These are phyloP conservation scores for Skeletonema tropicum DNA, from an alignment of 108 stramenopile genomes.

Conservation along the genomic window DNA sequence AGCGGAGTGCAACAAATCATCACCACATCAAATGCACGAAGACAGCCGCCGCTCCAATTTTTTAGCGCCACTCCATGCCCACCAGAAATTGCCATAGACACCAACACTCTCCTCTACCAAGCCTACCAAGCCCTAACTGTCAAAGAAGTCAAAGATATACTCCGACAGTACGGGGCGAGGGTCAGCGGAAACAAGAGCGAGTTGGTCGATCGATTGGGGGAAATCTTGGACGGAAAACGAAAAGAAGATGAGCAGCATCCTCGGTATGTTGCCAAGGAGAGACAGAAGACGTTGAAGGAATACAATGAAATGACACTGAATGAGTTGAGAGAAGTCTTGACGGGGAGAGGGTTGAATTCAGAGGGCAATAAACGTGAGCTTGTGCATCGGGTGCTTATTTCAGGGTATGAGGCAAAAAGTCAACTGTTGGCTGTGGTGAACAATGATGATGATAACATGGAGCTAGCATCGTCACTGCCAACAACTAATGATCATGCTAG, in stretches of 20 bases:
- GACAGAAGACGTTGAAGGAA: neutral
- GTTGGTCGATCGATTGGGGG: slow-evolving; percentile 8
- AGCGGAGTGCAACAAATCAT: neutral
- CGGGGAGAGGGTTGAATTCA: neutral
- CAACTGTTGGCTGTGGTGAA: neutral
- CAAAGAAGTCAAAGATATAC: slow-evolving; percentile 5
- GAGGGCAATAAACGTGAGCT: neutral
- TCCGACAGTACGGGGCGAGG: neutral
- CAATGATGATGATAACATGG: neutral
- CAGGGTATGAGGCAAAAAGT: neutral
- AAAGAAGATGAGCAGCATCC: neutral
- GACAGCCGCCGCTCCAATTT: neutral
- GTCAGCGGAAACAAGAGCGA: slow-evolving; percentile 6
- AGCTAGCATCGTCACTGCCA: slow-evolving; percentile 1
- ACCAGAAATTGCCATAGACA: slow-evolving; percentile 5
- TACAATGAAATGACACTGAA: neutral
- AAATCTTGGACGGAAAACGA: neutral
- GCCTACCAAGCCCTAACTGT: slow-evolving; percentile 2
- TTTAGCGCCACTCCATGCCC: neutral
- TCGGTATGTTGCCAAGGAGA: neutral
- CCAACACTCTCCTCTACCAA: neutral
- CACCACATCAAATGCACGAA: neutral
- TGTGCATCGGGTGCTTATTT: neutral
- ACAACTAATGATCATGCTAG: neutral
- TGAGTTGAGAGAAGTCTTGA: neutral